Base-by-base conservation (phyloP, 768 basidiomycete species). In the Trametes coccinea region DNA sequence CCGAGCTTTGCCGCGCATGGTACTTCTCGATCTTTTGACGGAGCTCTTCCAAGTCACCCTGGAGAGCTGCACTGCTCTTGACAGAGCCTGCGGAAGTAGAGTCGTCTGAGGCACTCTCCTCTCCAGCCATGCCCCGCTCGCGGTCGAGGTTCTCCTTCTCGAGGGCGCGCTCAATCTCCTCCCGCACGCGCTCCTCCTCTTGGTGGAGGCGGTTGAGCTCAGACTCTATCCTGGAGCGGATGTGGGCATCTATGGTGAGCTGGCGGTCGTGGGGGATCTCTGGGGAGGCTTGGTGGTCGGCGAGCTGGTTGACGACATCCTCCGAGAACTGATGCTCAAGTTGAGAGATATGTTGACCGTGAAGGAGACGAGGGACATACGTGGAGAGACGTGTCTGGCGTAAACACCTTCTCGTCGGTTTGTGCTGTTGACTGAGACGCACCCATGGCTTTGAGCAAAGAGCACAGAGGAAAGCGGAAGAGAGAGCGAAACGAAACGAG, bases 141-240 rank as follows among this genome's bases (percentile, higher is more conserved):
- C 82, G 81, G 73, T 93, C 90, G 53, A 95, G 73, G 74, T 95
- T 95, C 77, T 95, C 93, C 77, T 87, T 89, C 78, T 95, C 90
- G 50, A 95, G 78, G 1, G 90, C 91, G 34, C 72, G 77, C 68
- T 91, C 88, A 37, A 95, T 93, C 75, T 92, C 84, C 49, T 79
- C 76, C 45, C 82, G 84, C 10, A 95, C 86, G 39, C 77, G 72
- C 61, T 85, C 84, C 72, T 93, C 92, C 69, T 92, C 86, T 31
- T 79, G 76, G 34, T 83, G 86, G 65, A 95, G 77, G 43, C 81
- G 82, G 31, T 79, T 73, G 16, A 93, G 76, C 72, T 93, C 92
- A 43, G 78, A 78, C 45, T 85, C 80, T 61, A 95, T 94, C 44
- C 85, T 83, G 41, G 84, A 77, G 40, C 86, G 87, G 60, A 95